phyloP scores from a whole-genome alignment of 2,329 filamentous ascomycete species.

The Aureobasidium vineae region DNA sequence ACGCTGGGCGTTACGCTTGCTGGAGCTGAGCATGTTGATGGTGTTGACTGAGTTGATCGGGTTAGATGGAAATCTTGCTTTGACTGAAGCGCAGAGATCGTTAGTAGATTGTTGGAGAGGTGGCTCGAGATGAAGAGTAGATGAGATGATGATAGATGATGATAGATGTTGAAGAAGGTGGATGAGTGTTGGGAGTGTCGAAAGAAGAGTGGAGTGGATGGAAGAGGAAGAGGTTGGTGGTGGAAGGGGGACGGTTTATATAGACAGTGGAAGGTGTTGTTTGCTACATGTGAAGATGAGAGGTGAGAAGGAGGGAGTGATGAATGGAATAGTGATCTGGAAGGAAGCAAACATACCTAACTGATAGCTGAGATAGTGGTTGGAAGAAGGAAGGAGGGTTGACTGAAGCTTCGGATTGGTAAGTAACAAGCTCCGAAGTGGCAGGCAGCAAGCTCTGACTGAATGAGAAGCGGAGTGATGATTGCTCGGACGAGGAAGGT shows the following conservation, averaged over 20 bases:
- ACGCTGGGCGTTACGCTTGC: conserved; percentile 14
- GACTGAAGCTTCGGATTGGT: conserved; percentile 6
- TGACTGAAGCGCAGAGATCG: not conserved
- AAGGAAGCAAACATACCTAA: not conserved
- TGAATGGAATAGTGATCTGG: not conserved
- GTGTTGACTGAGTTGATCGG: not conserved
- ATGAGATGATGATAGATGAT: conserved; percentile 5
- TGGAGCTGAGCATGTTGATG: not conserved
- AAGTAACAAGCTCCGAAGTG: not conserved
- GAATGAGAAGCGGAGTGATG: not conserved
- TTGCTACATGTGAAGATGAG: not conserved
- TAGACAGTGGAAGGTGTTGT: conserved; percentile 10
- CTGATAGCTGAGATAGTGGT: not conserved
- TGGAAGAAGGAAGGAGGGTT: not conserved
- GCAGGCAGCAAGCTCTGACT: not conserved
- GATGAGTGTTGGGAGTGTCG: conserved; percentile 7
- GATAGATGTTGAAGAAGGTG: conserved; percentile 11
- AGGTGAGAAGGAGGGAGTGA: not conserved
- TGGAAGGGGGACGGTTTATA: conserved; percentile 3
- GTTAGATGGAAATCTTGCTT: not conserved
- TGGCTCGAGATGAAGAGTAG: not conserved
- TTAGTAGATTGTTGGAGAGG: not conserved
- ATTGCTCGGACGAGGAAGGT: not conserved
- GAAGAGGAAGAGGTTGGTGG: conserved; percentile 18
- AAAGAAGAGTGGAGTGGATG: conserved; percentile 17